These are phyloP conservation scores for Hyphopichia fennica DNA, from an alignment of 1,139 yeast species.

Conservation along the genomic window DNA sequence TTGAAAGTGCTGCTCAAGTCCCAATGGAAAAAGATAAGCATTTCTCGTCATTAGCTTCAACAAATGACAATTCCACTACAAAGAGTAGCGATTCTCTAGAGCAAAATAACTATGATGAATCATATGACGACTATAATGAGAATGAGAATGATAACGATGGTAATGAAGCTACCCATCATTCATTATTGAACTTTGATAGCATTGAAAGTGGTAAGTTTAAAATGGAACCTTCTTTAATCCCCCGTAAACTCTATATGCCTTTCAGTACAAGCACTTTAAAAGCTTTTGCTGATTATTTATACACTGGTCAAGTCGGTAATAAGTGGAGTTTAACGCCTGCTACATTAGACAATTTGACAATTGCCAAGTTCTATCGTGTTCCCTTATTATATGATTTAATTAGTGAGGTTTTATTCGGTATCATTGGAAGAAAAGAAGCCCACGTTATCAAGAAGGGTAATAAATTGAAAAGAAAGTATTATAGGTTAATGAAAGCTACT, in stretches of 20 bases:
- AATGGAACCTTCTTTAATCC: slow-evolving; percentile 62
- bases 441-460: slow-evolving; percentile 45
- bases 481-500: slow-evolving; percentile 23
- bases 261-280: slow-evolving; percentile 59
- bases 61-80: background rate
- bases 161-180: slow-evolving; percentile 12
- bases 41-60: slow-evolving; percentile 14
- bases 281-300: slow-evolving; percentile 70
- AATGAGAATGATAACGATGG: background rate
- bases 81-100: background rate
- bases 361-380: slow-evolving; percentile 63
- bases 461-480: slow-evolving; percentile 30
- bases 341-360: slow-evolving; percentile 59
- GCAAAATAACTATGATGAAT: background rate
- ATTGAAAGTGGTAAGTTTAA: slow-evolving; percentile 31
- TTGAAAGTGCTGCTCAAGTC: slow-evolving; percentile 5
- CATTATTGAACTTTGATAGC: slow-evolving; percentile 38
- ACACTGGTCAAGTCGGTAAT: slow-evolving; percentile 76
- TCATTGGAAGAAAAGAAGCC: slow-evolving; percentile 64
- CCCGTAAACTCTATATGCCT: slow-evolving; percentile 68
- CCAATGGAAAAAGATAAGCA: slow-evolving; percentile 8
- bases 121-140: background rate
- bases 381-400: slow-evolving; percentile 70
- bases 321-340: slow-evolving; percentile 71
- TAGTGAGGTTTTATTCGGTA: slow-evolving; percentile 65